Evolutionary conservation across 495 filamentous ascomycete species (phyloP).

Genomic region (Penicillium taxi): DNA sequence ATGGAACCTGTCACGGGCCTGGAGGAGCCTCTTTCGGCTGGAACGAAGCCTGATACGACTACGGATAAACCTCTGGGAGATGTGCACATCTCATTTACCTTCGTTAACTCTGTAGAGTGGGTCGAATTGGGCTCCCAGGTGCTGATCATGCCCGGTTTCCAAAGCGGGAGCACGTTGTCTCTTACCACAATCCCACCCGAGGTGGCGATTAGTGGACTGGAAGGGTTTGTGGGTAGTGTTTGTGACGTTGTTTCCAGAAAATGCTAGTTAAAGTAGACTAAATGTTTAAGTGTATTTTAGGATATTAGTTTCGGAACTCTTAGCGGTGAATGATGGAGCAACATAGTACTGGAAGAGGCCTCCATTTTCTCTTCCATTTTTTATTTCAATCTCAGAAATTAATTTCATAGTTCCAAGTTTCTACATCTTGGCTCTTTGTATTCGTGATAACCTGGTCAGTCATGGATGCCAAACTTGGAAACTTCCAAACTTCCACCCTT

Average conservation of each 20-base stretch:
- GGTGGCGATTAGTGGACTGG: constrained; percentile 27
- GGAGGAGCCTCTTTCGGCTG: constrained; percentile 25
- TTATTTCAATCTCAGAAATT: no score
- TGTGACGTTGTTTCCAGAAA: constrained; percentile 28
- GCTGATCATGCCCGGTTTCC: constrained; percentile 62
- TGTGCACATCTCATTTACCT: constrained; percentile 64
- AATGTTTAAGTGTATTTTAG: no score
- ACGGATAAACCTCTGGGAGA: constrained; percentile 18
- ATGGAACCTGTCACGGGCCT: constrained; percentile 32
- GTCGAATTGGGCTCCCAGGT: constrained; percentile 72
- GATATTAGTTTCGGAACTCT: no score
- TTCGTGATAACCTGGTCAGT: no score
- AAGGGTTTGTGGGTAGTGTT: constrained; percentile 43
- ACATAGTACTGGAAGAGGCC: no score
- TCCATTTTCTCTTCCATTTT: no score
- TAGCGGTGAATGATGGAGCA: no score
- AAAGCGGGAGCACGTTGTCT: constrained; percentile 23
- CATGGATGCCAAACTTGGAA: no score
- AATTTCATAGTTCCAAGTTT: no score
- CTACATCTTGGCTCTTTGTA: no score
- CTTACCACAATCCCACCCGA: background rate
- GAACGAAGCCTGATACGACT: background rate
- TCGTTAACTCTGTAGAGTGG: constrained; percentile 75
- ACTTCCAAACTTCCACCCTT: no score
- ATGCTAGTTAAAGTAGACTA: no score